These are phyloP conservation scores for Ceratocystis destructans DNA, from an alignment of 2,329 filamentous ascomycete genomes.

Conservation along the genomic window DNA sequence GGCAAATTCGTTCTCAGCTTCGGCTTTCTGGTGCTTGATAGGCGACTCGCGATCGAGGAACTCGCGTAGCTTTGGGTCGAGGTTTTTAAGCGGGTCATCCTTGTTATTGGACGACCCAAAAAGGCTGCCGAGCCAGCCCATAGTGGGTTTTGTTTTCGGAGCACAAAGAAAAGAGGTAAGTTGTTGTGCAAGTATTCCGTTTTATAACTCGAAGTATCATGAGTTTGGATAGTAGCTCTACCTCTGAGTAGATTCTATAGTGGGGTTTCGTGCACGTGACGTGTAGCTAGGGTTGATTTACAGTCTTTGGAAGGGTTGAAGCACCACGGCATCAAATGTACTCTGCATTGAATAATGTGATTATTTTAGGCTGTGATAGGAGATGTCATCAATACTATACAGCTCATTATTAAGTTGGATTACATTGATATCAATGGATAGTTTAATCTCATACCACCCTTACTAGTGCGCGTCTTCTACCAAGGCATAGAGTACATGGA, in stretches of 20 bases:
- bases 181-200: not conserved
- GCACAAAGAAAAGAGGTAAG: too few relatives aligned
- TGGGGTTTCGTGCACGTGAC: not conserved
- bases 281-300: too few relatives aligned
- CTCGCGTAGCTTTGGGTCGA: slow-evolving; percentile 71
- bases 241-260: too few relatives aligned
- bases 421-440: too few relatives aligned
- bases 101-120: slow-evolving; percentile 34
- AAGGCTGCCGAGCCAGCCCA: slow-evolving; percentile 46
- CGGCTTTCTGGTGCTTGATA: slow-evolving; percentile 43
- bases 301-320: too few relatives aligned
- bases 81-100: slow-evolving; percentile 50
- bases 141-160: slow-evolving; percentile 23
- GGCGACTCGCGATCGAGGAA: slow-evolving; percentile 76
- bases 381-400: too few relatives aligned
- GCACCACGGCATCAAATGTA: too few relatives aligned
- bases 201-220: not conserved
- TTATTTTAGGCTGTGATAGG: too few relatives aligned
- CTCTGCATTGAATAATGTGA: too few relatives aligned
- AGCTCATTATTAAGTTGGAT: too few relatives aligned
- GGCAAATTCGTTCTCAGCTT: slow-evolving; percentile 21
- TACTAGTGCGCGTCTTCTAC: not conserved
- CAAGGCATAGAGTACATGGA: not conserved
- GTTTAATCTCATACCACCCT: too few relatives aligned
- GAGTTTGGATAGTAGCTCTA: not conserved